Conservation (phyloP, 345 rosid species). For the Sapria himalayana region DNA sequence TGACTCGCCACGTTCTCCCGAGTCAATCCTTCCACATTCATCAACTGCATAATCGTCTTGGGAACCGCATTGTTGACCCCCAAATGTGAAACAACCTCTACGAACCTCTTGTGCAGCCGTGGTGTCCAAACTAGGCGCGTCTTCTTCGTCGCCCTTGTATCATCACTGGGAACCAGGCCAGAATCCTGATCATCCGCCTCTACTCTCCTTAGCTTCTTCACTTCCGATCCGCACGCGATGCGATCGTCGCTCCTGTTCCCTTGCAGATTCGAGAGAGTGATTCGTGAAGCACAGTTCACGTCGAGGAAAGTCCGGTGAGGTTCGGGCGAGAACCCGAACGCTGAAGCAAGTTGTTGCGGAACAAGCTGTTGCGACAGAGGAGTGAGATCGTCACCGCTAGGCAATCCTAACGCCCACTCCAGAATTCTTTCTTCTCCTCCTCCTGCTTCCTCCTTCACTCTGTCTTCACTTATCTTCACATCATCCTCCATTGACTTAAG, state of each 20-base stretch:
- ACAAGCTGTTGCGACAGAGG: conserved; percentile 51
- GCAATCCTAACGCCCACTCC: conserved; percentile 87
- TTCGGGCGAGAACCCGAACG: conserved; percentile 63
- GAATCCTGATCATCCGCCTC: conserved; percentile 77
- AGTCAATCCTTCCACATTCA: conserved; percentile 92
- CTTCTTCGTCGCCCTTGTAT: conserved; percentile 46
- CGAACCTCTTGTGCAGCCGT: conserved; percentile 86
- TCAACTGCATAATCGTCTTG: conserved; percentile 93
- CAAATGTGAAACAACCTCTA: conserved; percentile 69
- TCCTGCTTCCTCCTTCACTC: conserved; percentile 1
- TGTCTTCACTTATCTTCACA: conserved; percentile 28
- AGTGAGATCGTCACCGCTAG: conserved; percentile 42
- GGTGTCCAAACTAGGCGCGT: conserved; percentile 95
- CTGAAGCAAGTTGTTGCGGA: conserved; percentile 59
- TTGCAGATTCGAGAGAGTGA: conserved; percentile 36
- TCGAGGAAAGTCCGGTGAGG: conserved; percentile 31
- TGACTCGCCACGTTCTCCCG: conserved; percentile 94
- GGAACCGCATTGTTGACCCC: conserved; percentile 94
- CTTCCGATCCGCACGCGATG: conserved; percentile 35
- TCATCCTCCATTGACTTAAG: background rate
- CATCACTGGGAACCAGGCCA: conserved; percentile 28
- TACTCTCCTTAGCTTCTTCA: conserved; percentile 35
- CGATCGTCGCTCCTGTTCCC: conserved; percentile 17
- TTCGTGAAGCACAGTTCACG: conserved; percentile 53
- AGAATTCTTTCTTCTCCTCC: conserved; percentile 37